Evolutionary conservation across 192 early-diverging fungal species (phyloP).

Genomic region (Linnemannia exigua): DNA sequence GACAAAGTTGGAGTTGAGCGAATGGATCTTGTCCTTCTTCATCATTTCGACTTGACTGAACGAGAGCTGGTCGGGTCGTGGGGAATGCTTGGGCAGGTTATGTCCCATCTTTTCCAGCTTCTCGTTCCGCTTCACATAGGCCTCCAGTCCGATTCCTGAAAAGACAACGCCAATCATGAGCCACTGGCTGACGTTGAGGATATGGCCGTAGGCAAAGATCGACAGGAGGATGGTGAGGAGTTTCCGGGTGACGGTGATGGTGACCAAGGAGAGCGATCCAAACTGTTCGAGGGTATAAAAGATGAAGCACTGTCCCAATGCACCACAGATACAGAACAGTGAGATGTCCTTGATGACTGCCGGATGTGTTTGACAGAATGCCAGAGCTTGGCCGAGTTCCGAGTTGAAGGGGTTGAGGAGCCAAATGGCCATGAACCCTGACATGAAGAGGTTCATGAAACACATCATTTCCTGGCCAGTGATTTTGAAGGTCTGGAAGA

Average conservation of each 20-base stretch:
- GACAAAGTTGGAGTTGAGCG: slow-evolving; percentile 34
- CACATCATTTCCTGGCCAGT: slow-evolving; percentile 98
- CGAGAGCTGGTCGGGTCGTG: slow-evolving; percentile 37
- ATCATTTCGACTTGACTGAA: slow-evolving; percentile 55
- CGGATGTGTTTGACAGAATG: slow-evolving; percentile 86
- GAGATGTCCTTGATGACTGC: slow-evolving; percentile 84
- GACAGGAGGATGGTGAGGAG: slow-evolving; percentile 95
- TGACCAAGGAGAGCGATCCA: slow-evolving; percentile 91
- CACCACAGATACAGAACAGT: slow-evolving; percentile 92
- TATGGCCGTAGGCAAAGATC: slow-evolving; percentile 91
- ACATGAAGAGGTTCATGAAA: slow-evolving; percentile 92
- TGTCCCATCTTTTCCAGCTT: slow-evolving; percentile 59
- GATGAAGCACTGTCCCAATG: slow-evolving; percentile 97
- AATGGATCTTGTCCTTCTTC: slow-evolving; percentile 55
- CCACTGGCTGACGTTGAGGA: slow-evolving; percentile 89
- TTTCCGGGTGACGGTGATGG: slow-evolving; percentile 96
- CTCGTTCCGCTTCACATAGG: slow-evolving; percentile 74
- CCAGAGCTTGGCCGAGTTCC: slow-evolving; percentile 84
- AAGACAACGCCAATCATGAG: slow-evolving; percentile 89
- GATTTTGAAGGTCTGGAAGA: slow-evolving; percentile 87
- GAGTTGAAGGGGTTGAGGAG: slow-evolving; percentile 83
- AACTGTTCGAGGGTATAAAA: slow-evolving; percentile 94
- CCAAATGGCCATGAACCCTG: slow-evolving; percentile 79
- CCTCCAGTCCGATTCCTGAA: slow-evolving; percentile 84
- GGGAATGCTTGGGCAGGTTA: slow-evolving; percentile 50